These are phyloP conservation scores for Phalaenopsis hybrid DNA, from an alignment of 116 monocot genomes.

Conservation along the genomic window DNA sequence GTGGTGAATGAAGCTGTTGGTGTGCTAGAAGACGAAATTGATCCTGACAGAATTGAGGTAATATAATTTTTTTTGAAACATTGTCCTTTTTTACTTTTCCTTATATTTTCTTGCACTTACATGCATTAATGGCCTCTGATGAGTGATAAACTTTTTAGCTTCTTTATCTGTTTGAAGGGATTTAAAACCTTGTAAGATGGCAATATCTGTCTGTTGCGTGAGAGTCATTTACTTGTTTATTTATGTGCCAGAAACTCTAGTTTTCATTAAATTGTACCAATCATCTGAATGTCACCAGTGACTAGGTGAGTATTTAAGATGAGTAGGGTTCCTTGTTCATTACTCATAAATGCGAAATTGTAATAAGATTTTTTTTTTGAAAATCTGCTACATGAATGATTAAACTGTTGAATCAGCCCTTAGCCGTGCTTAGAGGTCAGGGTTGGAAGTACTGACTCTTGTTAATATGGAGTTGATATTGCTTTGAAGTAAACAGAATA, in stretches of 20 bases:
- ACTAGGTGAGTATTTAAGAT: not conserved
- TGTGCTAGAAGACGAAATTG: constrained; percentile 65
- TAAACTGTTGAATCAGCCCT: not conserved
- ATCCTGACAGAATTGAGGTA: constrained; percentile 95
- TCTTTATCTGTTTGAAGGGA: not conserved
- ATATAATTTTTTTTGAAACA: not conserved
- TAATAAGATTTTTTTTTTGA: not conserved
- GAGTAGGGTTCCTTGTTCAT: not conserved
- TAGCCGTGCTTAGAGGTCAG: not conserved
- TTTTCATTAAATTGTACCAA: not conserved
- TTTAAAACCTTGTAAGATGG: not conserved
- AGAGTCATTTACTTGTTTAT: not conserved
- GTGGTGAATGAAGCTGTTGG: constrained; percentile 54
- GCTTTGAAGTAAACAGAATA: not conserved
- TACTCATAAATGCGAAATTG: not conserved
- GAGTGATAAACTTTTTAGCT: not conserved
- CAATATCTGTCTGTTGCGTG: not conserved
- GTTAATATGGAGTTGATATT: too few species aligned
- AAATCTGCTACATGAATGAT: not conserved
- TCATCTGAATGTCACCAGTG: not conserved
- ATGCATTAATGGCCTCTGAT: not conserved
- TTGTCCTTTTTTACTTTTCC: not conserved
- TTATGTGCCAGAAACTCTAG: not conserved
- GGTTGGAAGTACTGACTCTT: too few species aligned
- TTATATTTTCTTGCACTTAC: not conserved